phyloP scores from a whole-genome alignment of 306 rosid species.

The Castanopsis chinensis region DNA sequence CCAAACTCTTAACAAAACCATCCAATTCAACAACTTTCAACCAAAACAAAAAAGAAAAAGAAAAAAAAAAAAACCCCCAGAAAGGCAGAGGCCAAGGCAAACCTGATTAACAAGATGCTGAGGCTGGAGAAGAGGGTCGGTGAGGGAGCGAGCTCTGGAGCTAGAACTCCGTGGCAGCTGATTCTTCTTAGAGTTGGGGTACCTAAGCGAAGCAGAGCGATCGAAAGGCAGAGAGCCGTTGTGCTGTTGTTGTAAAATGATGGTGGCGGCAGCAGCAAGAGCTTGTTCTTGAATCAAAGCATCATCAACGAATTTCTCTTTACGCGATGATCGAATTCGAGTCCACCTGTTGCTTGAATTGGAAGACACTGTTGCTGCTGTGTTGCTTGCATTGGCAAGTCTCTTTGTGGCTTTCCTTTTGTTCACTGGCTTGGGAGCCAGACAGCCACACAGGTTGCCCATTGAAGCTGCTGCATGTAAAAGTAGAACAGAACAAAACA shows the following conservation, averaged over 20 bases:
- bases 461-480: slow-evolving; percentile 50
- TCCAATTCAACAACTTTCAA: not conserved
- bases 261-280: slow-evolving; percentile 80
- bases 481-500: slow-evolving; percentile 28
- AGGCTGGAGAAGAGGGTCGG: slow-evolving; percentile 90
- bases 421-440: slow-evolving; percentile 36
- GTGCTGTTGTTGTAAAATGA: slow-evolving; percentile 43
- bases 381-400: slow-evolving; percentile 33
- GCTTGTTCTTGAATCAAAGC: slow-evolving; percentile 68
- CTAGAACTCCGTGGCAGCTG: slow-evolving; percentile 80
- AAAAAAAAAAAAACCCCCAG: not conserved
- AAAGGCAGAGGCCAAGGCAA: not conserved
- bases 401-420: slow-evolving; percentile 51
- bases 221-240: slow-evolving; percentile 56
- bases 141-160: slow-evolving; percentile 77
- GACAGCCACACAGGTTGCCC: slow-evolving; percentile 83
- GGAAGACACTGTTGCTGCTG: slow-evolving; percentile 20
- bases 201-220: slow-evolving; percentile 76
- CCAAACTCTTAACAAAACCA: not conserved
- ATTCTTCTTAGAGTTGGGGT: slow-evolving; percentile 69
- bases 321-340: slow-evolving; percentile 52
- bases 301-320: slow-evolving; percentile 52
- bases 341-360: slow-evolving; percentile 50
- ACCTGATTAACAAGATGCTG: slow-evolving; percentile 90
- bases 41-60: not conserved